These are phyloP conservation scores for Glarea lozoyensis DNA, from an alignment of 495 filamentous ascomycete species.

Conservation along the genomic window DNA sequence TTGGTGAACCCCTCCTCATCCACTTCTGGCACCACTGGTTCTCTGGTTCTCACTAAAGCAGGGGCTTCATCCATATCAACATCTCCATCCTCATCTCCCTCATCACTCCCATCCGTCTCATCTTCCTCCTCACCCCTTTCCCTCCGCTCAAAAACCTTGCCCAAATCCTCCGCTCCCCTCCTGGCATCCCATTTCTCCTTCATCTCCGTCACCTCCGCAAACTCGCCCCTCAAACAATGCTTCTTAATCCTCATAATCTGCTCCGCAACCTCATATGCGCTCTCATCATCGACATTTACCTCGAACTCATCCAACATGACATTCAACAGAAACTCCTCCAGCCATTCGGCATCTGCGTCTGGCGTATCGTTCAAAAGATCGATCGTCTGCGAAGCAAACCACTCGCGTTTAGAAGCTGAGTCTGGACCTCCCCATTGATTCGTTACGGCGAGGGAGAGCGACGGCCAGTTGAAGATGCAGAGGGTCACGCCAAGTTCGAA, in stretches of 20 bases:
- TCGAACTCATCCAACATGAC: constrained; percentile 96
- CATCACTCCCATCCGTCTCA: constrained; percentile 42
- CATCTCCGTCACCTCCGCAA: constrained; percentile 57
- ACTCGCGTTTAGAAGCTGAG: constrained; percentile 81
- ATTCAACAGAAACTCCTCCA: constrained; percentile 76
- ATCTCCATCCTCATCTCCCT: constrained; percentile 49
- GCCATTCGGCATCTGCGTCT: constrained; percentile 70
- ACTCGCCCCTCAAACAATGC: constrained; percentile 54
- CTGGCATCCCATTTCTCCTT: constrained; percentile 54
- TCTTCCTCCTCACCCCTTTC: constrained; percentile 41
- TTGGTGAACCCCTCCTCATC: constrained; percentile 96
- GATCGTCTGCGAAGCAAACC: constrained; percentile 84
- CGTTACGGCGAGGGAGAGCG: constrained; percentile 77
- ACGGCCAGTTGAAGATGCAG: constrained; percentile 72
- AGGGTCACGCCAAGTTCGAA: constrained; percentile 81
- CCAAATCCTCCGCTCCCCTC: constrained; percentile 40
- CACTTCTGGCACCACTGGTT: constrained; percentile 60
- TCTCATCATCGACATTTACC: constrained; percentile 82
- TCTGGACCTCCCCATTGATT: constrained; percentile 85
- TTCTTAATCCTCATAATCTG: constrained; percentile 58
- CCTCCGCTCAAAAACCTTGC: constrained; percentile 45
- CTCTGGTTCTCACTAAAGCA: constrained; percentile 48
- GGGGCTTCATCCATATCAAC: constrained; percentile 74
- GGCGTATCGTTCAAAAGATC: constrained; percentile 65
- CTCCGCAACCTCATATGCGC: constrained; percentile 62